A percentile compares a stretch with the other conserved stretches of the same genome.
phyloP scores from a whole-genome alignment of 2,329 filamentous ascomycete species.

The Fusarium agapanthi region DNA sequence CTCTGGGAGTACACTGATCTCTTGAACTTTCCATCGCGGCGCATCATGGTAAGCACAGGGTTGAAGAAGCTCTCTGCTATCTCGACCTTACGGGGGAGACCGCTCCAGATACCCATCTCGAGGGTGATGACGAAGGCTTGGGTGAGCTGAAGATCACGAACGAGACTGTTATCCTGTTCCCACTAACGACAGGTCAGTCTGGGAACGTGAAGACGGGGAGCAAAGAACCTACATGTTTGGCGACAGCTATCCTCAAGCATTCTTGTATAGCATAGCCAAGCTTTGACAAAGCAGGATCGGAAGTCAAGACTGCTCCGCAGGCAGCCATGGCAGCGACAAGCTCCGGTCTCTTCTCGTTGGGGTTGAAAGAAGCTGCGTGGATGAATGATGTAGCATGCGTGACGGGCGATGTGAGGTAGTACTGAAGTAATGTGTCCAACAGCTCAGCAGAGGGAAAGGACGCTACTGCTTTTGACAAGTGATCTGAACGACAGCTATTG shows the following conservation, averaged over 20 bases:
- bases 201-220: not conserved
- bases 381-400: conserved; percentile 46
- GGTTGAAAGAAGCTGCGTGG: conserved; percentile 49
- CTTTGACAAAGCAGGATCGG: conserved; percentile 49
- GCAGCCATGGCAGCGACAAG: conserved; percentile 50
- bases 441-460: conserved; percentile 52
- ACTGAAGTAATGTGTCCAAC: conserved; percentile 50
- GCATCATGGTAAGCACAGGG: conserved; percentile 49
- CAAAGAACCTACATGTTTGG: conserved; percentile 19
- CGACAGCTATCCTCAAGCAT: conserved; percentile 39
- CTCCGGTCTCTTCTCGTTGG: conserved; percentile 48
- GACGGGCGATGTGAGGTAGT: conserved; percentile 45
- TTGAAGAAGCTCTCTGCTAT: conserved; percentile 51
- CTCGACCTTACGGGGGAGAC: conserved; percentile 50
- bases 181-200: conserved; percentile 7
- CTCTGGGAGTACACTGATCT: conserved; percentile 32
- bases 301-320: conserved; percentile 49
- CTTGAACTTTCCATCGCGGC: conserved; percentile 46
- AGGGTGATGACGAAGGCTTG: conserved; percentile 49
- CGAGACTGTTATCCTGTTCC: conserved; percentile 47
- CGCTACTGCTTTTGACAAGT: conserved; percentile 42
- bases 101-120: conserved; percentile 50
- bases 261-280: conserved; percentile 54
- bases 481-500: conserved; percentile 40
- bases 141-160: conserved; percentile 44